Evolutionary conservation across 306 rosid species (phyloP).

Genomic region (Trichosanthes truncata): DNA sequence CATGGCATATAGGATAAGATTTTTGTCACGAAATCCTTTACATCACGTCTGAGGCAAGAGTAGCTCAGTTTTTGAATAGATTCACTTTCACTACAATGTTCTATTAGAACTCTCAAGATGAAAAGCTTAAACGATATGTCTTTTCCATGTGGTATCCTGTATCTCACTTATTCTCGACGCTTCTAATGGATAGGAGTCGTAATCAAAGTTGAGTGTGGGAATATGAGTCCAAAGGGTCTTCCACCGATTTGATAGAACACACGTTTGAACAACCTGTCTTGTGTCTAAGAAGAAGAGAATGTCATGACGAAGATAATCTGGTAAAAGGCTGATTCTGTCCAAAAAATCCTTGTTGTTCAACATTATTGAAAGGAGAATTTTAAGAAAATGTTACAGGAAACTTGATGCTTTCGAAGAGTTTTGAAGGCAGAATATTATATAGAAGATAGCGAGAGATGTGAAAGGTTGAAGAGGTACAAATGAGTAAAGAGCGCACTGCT

Average conservation of each 20-base stretch:
- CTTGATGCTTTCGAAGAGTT: no score
- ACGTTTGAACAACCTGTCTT: background rate
- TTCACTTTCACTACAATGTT: background rate
- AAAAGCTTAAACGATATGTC: background rate
- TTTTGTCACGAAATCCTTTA: background rate
- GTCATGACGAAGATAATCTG: background rate
- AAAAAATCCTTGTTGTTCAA: no score
- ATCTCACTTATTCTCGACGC: no score
- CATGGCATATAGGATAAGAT: no score
- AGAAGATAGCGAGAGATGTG: no score
- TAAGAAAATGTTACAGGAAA: no score
- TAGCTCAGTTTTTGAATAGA: background rate
- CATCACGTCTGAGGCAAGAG: background rate
- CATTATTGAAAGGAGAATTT: no score
- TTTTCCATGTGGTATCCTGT: no score
- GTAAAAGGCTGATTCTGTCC: background rate
- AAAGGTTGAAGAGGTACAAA: no score
- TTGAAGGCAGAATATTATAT: no score
- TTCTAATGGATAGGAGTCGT: background rate
- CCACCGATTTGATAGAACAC: background rate
- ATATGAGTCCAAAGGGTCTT: background rate
- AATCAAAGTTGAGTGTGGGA: background rate
- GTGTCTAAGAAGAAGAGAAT: background rate
- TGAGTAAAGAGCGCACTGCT: no score
- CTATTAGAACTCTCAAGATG: background rate